These are phyloP conservation scores for Eucalyptus erythrocorys DNA, from an alignment of 345 rosid genomes.

Conservation along the genomic window DNA sequence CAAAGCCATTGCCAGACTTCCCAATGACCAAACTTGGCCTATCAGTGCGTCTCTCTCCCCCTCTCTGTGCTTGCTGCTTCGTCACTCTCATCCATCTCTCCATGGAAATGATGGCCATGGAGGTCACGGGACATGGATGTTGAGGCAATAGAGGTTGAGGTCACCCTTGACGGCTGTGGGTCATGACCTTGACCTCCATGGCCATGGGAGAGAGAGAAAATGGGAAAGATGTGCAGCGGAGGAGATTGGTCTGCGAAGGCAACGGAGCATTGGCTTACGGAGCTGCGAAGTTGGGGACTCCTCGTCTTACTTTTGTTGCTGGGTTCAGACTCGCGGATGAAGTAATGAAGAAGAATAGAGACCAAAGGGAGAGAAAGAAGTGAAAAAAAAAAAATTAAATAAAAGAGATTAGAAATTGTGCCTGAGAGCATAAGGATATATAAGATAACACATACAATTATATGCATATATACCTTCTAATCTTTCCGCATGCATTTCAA, in stretches of 20 bases:
- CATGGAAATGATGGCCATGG: neutral
- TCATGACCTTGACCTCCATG: too few relatives aligned
- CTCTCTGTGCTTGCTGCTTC: neutral
- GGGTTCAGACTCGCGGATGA: neutral
- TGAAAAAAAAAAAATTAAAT: too few relatives aligned
- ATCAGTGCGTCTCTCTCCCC: neutral
- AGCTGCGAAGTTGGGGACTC: neutral
- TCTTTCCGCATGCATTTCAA: neutral
- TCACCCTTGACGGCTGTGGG: too few relatives aligned
- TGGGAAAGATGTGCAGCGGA: neutral
- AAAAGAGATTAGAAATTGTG: neutral
- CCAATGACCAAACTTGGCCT: neutral
- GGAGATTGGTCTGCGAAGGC: neutral
- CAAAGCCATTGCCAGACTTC: neutral
- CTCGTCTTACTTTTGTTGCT: neutral
- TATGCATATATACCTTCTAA: neutral
- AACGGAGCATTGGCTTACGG: neutral
- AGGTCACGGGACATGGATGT: neutral
- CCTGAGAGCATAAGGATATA: neutral
- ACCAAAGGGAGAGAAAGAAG: neutral
- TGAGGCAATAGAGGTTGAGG: too few relatives aligned
- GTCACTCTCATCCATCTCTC: neutral
- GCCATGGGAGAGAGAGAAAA: neutral
- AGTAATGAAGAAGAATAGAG: neutral
- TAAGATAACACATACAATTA: neutral